Percentiles rank a stretch among this genome's conserved stretches.
Conservation (phyloP, 179 eudicot genomes). For the Actinidia arguta region DNA sequence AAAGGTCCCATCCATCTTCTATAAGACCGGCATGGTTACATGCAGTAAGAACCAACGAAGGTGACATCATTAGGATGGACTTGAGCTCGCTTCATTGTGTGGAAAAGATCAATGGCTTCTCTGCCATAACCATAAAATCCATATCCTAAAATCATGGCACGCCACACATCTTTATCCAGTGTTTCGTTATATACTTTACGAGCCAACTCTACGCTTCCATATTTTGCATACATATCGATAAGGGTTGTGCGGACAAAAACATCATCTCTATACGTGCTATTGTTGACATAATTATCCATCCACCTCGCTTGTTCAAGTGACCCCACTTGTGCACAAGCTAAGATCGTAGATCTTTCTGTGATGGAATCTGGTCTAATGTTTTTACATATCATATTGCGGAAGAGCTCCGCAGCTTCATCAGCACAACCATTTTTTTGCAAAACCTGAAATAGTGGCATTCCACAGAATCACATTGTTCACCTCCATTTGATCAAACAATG, state of each 20-base stretch:
- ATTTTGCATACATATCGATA: conserved; percentile 81
- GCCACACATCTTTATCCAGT: conserved; percentile 68
- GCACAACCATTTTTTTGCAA: conserved; percentile 66
- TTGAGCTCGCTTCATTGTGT: conserved; percentile 49
- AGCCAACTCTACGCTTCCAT: conserved; percentile 77
- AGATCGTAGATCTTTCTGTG: conserved; percentile 53
- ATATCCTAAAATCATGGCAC: conserved; percentile 81
- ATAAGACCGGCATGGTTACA: conserved; percentile 81
- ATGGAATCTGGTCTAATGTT: conserved; percentile 58
- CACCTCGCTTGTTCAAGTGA: conserved; percentile 65
- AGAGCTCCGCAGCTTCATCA: conserved; percentile 65
- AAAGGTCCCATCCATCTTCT: conserved; percentile 67
- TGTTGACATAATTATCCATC: conserved; percentile 50
- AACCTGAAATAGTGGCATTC: conserved; percentile 87
- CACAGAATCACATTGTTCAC: conserved; percentile 54
- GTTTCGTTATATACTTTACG: conserved; percentile 56
- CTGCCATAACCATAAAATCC: conserved; percentile 66
- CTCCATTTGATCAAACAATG: conserved; percentile 59
- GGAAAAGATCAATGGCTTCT: conserved; percentile 71
- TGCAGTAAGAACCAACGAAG: conserved; percentile 74
- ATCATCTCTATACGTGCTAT: conserved; percentile 39
- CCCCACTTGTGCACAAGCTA: conserved; percentile 75
- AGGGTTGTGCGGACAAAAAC: conserved; percentile 60
- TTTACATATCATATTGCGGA: conserved; percentile 47
- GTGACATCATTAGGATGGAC: conserved; percentile 73